Percentiles rank a stretch among this genome's conserved stretches.
Evolutionary conservation across 176 grass and related monocot species (phyloP).

Genomic region (Paspalum notatum): DNA sequence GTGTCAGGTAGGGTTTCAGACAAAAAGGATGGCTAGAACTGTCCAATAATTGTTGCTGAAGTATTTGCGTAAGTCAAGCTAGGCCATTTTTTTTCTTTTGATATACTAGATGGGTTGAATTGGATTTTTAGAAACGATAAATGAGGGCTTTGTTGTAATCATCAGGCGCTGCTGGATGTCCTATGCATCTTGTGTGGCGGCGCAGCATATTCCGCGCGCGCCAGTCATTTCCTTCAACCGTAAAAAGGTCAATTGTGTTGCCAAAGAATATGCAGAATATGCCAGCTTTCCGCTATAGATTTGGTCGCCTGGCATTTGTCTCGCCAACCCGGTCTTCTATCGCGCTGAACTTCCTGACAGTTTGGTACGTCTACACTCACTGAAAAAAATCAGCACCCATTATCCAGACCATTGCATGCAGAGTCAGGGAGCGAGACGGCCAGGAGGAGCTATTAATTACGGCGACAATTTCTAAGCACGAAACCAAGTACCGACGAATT

Average conservation of each 20-base stretch:
- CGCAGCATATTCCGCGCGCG: background rate
- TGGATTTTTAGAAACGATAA: no score
- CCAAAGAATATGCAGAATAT: background rate
- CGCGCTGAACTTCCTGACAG: background rate
- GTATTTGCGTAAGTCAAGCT: no score
- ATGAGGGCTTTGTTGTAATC: no score
- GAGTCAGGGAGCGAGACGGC: background rate
- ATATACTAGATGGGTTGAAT: no score
- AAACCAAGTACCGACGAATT: background rate
- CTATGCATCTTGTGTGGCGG: background rate
- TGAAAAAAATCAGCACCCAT: background rate
- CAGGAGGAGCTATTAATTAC: background rate
- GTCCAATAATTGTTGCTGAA: no score
- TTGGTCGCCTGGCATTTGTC: constrained; percentile 6
- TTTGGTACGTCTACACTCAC: background rate
- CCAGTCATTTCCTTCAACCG: constrained; percentile 3
- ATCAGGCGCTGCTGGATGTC: background rate
- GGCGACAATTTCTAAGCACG: background rate
- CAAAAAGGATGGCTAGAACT: no score
- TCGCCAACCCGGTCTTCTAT: background rate
- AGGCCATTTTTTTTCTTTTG: no score
- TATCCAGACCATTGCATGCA: background rate
- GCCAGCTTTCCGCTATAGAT: constrained; percentile 1
- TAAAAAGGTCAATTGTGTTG: constrained; percentile 16
- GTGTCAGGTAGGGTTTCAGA: no score